Conservation (phyloP, 208 protist genomes). For the Kentomonas sorsogonicus region DNA sequence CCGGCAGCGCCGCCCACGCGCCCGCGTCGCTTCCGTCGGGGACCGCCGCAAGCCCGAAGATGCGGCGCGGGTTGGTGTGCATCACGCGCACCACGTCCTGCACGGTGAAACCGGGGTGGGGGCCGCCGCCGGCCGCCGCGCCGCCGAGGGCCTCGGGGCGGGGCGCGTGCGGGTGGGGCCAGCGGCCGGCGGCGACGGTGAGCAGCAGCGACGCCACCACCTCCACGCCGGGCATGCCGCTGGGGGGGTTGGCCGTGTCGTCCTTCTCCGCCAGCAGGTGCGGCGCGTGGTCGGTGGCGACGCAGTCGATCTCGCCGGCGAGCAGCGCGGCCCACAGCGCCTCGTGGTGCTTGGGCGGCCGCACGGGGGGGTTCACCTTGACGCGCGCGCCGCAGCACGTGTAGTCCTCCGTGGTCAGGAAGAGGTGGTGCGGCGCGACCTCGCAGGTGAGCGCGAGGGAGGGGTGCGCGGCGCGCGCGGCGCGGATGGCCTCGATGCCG, state of each 20-base stretch:
- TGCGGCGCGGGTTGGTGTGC: constrained; percentile 74
- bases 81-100: constrained; percentile 61
- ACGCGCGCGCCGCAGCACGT: constrained; percentile 54
- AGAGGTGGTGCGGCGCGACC: constrained; percentile 90
- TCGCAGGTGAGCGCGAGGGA: constrained; percentile 82
- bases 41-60: no score
- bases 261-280: constrained; percentile 89
- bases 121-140: constrained; percentile 8
- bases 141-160: constrained; percentile 38
- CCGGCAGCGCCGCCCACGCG: constrained; percentile 25
- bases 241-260: constrained; percentile 56
- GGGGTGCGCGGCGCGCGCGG: constrained; percentile 38
- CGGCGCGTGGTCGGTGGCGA: constrained; percentile 93
- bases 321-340: constrained; percentile 86
- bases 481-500: constrained; percentile 75
- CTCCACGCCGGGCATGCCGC: constrained; percentile 92
- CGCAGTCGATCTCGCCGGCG: constrained; percentile 88
- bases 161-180: constrained; percentile 60
- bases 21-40: constrained; percentile 27
- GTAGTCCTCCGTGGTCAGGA: constrained; percentile 79
- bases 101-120: constrained; percentile 20
- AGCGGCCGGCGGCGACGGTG: constrained; percentile 56
- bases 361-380: constrained; percentile 88
- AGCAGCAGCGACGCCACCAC: constrained; percentile 89
- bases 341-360: constrained; percentile 65